These are phyloP conservation scores for Chloris gayana DNA, from an alignment of 176 grass and related monocot genomes.

Conservation along the genomic window DNA sequence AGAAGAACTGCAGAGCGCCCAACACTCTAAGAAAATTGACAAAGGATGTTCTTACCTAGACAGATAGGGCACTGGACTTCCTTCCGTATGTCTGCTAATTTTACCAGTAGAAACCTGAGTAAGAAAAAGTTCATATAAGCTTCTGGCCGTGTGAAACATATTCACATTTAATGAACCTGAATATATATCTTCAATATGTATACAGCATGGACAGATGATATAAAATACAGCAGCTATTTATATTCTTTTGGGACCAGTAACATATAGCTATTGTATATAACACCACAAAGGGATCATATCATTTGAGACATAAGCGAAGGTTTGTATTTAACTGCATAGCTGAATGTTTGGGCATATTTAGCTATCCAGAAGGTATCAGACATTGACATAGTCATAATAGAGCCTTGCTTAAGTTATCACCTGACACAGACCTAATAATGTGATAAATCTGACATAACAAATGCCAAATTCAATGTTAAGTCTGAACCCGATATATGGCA, in stretches of 20 bases:
- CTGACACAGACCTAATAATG: slow-evolving; percentile 1
- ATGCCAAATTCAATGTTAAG: background rate
- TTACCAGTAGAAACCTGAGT: slow-evolving; percentile 63
- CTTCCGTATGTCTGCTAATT: slow-evolving; percentile 67
- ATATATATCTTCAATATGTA: background rate
- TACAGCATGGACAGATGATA: background rate
- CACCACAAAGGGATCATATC: background rate
- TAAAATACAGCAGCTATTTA: background rate
- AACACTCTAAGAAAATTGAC: slow-evolving; percentile 1
- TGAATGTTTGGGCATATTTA: slow-evolving; percentile 16
- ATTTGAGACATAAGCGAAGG: background rate
- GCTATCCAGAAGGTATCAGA: background rate
- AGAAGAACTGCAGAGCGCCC: slow-evolving; percentile 1
- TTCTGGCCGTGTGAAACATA: slow-evolving; percentile 25
- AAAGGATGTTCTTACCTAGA: slow-evolving; percentile 51
- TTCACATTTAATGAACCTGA: background rate
- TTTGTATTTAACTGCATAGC: slow-evolving; percentile 6
- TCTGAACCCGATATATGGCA: slow-evolving; percentile 8
- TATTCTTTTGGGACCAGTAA: background rate
- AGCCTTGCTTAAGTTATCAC: background rate
- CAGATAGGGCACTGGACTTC: slow-evolving; percentile 77
- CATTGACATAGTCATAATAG: background rate
- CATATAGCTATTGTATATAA: too few species aligned
- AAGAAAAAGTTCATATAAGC: slow-evolving; percentile 37
- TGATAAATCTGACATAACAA: background rate